These are phyloP conservation scores for Neonectria neomacrospora DNA, from an alignment of 2,329 filamentous ascomycete genomes.

Conservation along the genomic window DNA sequence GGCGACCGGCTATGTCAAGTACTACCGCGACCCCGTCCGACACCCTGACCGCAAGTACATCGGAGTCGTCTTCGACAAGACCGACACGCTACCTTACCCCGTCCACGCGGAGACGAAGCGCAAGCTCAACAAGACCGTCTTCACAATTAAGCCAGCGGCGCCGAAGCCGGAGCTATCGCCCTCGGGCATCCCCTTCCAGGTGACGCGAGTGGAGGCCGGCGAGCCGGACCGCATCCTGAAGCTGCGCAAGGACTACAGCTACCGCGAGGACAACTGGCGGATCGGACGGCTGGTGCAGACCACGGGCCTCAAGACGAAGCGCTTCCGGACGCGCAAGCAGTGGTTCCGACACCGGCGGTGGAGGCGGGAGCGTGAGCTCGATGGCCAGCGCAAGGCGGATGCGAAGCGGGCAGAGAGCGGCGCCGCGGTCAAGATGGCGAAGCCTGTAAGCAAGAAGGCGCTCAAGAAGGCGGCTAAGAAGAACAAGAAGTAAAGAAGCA, in stretches of 20 bases:
- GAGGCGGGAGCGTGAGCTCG: slow-evolving; percentile 56
- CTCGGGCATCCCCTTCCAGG: slow-evolving; percentile 62
- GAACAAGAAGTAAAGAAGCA: slow-evolving; percentile 49
- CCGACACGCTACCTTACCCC: slow-evolving; percentile 82
- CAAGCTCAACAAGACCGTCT: slow-evolving; percentile 76
- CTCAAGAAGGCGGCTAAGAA: slow-evolving; percentile 52
- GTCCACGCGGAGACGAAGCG: slow-evolving; percentile 78
- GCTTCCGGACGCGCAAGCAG: slow-evolving; percentile 62
- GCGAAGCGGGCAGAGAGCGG: slow-evolving; percentile 49
- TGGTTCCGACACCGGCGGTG: slow-evolving; percentile 58
- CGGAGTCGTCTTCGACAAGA: slow-evolving; percentile 87
- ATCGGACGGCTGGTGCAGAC: slow-evolving; percentile 66
- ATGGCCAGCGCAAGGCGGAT: slow-evolving; percentile 54
- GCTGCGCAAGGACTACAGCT: slow-evolving; percentile 66
- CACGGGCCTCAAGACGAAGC: slow-evolving; percentile 61
- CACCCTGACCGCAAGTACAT: slow-evolving; percentile 95
- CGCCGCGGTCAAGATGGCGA: slow-evolving; percentile 45
- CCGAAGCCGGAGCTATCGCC: slow-evolving; percentile 56
- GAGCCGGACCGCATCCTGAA: slow-evolving; percentile 61
- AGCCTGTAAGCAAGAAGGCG: slow-evolving; percentile 52
- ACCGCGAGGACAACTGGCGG: slow-evolving; percentile 69
- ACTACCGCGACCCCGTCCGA: slow-evolving; percentile 86
- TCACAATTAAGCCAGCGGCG: slow-evolving; percentile 55
- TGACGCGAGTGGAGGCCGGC: slow-evolving; percentile 55
- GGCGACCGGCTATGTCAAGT: slow-evolving; percentile 90